phyloP scores from a whole-genome alignment of 2,329 filamentous ascomycete genomes.

The Diaporthe ilicicola region DNA sequence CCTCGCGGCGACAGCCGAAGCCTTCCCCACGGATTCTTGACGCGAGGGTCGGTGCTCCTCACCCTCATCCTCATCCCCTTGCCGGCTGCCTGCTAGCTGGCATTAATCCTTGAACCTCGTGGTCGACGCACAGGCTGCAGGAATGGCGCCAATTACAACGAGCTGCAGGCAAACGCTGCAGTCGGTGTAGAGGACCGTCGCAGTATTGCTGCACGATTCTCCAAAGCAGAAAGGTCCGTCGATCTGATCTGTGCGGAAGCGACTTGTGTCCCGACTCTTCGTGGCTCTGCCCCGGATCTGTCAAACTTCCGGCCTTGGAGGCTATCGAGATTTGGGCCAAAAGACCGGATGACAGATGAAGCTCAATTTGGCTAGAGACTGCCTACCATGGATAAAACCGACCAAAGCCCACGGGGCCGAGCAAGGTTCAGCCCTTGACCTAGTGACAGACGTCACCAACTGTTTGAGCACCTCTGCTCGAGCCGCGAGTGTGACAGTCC shows the following conservation, averaged over 20 bases:
- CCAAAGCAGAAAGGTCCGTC: constrained; percentile 24
- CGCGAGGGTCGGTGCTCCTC: constrained; percentile 23
- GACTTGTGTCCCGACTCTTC: constrained; percentile 22
- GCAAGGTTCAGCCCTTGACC: constrained; percentile 9
- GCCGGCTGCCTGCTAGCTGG: constrained; percentile 17
- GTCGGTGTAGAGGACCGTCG: constrained; percentile 30
- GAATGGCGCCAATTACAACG: constrained; percentile 28
- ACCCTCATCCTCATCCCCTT: constrained; percentile 20
- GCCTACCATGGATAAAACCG: not conserved
- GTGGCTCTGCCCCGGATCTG: constrained; percentile 20
- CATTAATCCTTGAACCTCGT: constrained; percentile 32
- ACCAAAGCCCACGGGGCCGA: not conserved
- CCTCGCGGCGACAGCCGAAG: constrained; percentile 26
- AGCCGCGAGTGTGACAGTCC: constrained; percentile 4
- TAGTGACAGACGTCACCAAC: constrained; percentile 19
- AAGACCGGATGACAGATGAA: constrained; percentile 9
- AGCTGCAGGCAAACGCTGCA: constrained; percentile 27
- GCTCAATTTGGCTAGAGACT: not conserved
- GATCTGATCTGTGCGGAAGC: constrained; percentile 25
- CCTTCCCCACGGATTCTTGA: constrained; percentile 26
- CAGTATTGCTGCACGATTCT: constrained; percentile 24
- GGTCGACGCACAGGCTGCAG: constrained; percentile 23
- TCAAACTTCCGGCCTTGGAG: constrained; percentile 18
- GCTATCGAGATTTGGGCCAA: constrained; percentile 9
- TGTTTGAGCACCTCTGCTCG: constrained; percentile 12